Conservation (phyloP, 2,329 filamentous ascomycete species). For the Fusarium sterilihyphosum region DNA sequence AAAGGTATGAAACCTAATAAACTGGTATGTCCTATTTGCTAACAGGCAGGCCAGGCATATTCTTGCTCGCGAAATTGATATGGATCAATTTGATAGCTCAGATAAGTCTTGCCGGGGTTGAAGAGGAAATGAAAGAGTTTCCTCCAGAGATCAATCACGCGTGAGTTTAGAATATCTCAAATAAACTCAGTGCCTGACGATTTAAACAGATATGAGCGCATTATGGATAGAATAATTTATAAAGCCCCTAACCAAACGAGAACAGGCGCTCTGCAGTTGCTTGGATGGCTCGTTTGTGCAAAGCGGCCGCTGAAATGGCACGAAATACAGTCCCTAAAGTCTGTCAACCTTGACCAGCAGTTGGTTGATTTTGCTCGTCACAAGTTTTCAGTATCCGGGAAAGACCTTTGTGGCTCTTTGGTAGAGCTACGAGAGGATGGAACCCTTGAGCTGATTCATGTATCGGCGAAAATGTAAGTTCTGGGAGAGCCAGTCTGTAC, state of each 20-base stretch:
- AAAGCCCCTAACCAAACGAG: rapidly evolving
- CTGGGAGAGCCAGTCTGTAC: rapidly evolving
- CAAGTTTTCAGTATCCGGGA: neutral
- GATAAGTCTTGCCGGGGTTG: rapidly evolving
- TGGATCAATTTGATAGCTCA: neutral
- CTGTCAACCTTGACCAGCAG: rapidly evolving
- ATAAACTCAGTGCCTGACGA: too few species aligned
- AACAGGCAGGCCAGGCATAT: too few species aligned
- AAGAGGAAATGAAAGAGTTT: rapidly evolving
- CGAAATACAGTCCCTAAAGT: neutral
- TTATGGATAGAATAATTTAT: neutral
- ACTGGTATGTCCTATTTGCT: too few species aligned
- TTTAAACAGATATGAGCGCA: rapidly evolving
- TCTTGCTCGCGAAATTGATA: rapidly evolving
- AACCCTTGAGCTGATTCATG: neutral
- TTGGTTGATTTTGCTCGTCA: rapidly evolving
- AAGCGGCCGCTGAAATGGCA: neutral
- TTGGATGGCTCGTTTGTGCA: neutral
- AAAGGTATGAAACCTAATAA: too few species aligned
- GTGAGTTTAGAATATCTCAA: neutral
- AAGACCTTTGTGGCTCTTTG: neutral
- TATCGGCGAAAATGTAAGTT: rapidly evolving
- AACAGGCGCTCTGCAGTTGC: neutral
- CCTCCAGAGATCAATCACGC: rapidly evolving
- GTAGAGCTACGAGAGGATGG: rapidly evolving